phyloP scores from a whole-genome alignment of 768 basidiomycete species.

The Tulasnella sp. region DNA sequence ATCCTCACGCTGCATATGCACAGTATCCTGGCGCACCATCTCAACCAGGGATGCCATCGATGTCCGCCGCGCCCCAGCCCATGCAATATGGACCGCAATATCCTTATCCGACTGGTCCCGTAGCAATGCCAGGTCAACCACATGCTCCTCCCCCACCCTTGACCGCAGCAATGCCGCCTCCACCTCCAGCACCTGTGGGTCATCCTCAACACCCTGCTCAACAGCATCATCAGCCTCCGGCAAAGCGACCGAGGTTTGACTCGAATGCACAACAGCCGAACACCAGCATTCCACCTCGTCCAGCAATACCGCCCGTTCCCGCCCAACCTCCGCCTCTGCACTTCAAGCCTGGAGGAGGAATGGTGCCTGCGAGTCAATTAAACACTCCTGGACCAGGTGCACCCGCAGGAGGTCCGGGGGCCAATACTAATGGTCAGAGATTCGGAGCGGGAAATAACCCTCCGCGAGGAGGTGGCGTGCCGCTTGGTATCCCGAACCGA shows the following conservation, averaged over 20 bases:
- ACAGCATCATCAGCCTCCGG: constrained; percentile 79
- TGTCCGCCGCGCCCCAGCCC: constrained; percentile 18
- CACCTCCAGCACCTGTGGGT: constrained; percentile 31
- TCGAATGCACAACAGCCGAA: constrained; percentile 7
- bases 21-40: constrained; percentile 24
- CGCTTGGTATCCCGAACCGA: not conserved
- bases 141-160: constrained; percentile 23
- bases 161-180: constrained; percentile 19
- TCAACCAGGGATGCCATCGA: constrained; percentile 22
- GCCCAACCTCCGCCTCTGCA: constrained; percentile 24
- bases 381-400: not conserved
- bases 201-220: constrained; percentile 32
- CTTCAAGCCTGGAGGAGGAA: constrained; percentile 30
- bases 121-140: constrained; percentile 5
- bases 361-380: constrained; percentile 17
- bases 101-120: not conserved
- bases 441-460: too few relatives aligned
- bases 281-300: constrained; percentile 31
- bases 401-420: constrained; percentile 3
- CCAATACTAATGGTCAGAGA: not conserved
- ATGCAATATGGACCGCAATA: constrained; percentile 22
- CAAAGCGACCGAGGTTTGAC: constrained; percentile 85
- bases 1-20: constrained; percentile 38
- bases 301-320: constrained; percentile 35
- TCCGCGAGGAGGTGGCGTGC: not conserved